phyloP scores from a whole-genome alignment of 2,329 filamentous ascomycete genomes.

The Hypoxylon sp. region DNA sequence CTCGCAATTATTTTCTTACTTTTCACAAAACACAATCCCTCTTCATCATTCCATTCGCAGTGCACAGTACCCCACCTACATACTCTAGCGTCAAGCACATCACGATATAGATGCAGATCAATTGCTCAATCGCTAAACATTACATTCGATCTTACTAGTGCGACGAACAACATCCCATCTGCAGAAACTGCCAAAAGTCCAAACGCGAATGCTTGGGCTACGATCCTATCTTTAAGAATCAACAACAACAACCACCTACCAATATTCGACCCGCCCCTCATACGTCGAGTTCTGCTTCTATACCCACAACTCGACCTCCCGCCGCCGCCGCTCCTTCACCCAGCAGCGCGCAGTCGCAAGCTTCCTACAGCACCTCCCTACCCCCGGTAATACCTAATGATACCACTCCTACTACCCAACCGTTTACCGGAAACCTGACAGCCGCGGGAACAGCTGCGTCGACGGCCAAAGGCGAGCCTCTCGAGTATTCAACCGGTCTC shows the following conservation, averaged over 20 bases:
- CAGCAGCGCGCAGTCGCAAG: conserved; percentile 28
- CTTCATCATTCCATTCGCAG: conserved; percentile 8
- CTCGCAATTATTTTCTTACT: background rate
- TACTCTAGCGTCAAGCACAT: background rate
- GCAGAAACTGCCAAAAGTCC: conserved; percentile 88
- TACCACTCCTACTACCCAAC: conserved; percentile 38
- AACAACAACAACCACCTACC: conserved; percentile 64
- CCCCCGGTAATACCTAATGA: conserved; percentile 43
- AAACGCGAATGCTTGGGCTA: conserved; percentile 88
- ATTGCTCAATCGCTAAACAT: conserved; percentile 15
- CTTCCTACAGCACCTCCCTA: conserved; percentile 40
- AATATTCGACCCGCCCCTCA: conserved; percentile 76
- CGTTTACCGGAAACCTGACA: conserved; percentile 46
- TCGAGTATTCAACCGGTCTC: conserved; percentile 68
- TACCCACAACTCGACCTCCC: conserved; percentile 42
- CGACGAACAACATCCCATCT: conserved; percentile 93
- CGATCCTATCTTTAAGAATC: conserved; percentile 84
- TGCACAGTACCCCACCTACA: conserved; percentile 30
- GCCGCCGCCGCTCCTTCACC: conserved; percentile 36
- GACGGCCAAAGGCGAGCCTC: conserved; percentile 51
- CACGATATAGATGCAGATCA: background rate
- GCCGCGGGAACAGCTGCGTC: conserved; percentile 45
- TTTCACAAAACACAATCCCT: conserved; percentile 6
- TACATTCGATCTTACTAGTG: conserved; percentile 68
- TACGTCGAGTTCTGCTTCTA: conserved; percentile 36